Conservation (phyloP, 305 asterid species). For the Fraxinus albicans region DNA sequence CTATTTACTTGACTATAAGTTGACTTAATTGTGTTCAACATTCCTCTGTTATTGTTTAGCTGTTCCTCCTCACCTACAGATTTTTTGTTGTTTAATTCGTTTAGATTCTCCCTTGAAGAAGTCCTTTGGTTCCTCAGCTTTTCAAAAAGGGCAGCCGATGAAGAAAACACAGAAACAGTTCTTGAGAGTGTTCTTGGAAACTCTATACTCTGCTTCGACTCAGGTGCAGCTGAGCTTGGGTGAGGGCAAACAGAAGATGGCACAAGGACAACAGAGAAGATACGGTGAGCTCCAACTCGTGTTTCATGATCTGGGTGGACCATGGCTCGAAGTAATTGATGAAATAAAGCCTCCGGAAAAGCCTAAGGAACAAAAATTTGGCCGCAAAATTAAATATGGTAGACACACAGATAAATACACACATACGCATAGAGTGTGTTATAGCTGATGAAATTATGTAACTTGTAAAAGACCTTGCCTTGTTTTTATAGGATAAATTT, state of each 20-base stretch:
- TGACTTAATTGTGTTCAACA: constrained; percentile 68
- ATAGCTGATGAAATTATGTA: constrained; percentile 5
- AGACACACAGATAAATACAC: neutral
- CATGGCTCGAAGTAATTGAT: constrained; percentile 95
- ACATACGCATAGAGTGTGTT: constrained; percentile 12
- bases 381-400: constrained; percentile 1
- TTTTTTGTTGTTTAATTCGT: constrained; percentile 34
- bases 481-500: constrained; percentile 55
- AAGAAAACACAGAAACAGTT: constrained; percentile 91
- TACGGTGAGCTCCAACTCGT: constrained; percentile 89
- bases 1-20: constrained; percentile 81
- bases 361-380: constrained; percentile 47
- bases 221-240: constrained; percentile 34
- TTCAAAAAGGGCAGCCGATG: constrained; percentile 93
- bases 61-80: constrained; percentile 40
- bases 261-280: constrained; percentile 94
- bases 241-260: constrained; percentile 89
- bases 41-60: constrained; percentile 48
- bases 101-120: constrained; percentile 38
- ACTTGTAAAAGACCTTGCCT: constrained; percentile 39
- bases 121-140: constrained; percentile 62
- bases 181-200: constrained; percentile 89
- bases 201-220: constrained; percentile 41
- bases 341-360: constrained; percentile 97
- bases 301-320: constrained; percentile 93